Percentiles rank a stretch among this genome's conserved stretches.
These are phyloP conservation scores for Suhomyces vadensis DNA, from an alignment of 805 yeast species.

Conservation along the genomic window DNA sequence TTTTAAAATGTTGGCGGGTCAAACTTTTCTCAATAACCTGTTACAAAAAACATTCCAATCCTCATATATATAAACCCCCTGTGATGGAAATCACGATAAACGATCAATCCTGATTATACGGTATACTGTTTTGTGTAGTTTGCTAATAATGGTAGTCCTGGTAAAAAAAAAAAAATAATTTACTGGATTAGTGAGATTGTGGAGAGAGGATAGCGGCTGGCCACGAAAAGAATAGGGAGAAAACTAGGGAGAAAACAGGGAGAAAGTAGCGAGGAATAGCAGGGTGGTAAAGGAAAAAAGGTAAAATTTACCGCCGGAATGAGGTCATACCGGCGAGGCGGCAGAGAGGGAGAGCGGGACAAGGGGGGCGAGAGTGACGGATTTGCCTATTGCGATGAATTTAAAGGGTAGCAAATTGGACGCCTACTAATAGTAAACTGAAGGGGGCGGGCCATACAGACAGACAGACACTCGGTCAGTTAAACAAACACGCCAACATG, in stretches of 20 bases:
- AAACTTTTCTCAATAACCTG: constrained; percentile 2
- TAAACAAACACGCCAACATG: background rate
- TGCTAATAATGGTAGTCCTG: constrained; percentile 6
- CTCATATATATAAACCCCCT: constrained; percentile 2
- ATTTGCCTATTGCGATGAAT: too few relatives aligned
- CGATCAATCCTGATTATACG: constrained; percentile 13
- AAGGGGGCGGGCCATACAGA: background rate
- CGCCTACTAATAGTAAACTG: too few relatives aligned
- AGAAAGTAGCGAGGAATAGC: constrained; percentile 1
- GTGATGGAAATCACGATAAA: constrained; percentile 7
- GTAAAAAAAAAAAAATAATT: background rate
- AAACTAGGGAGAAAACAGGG: background rate
- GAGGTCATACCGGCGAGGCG: too few relatives aligned
- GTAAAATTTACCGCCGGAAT: too few relatives aligned
- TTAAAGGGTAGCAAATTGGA: too few relatives aligned
- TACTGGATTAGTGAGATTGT: constrained; percentile 1
- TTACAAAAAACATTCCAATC: constrained; percentile 4
- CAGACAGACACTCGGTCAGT: background rate
- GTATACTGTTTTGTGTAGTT: constrained; percentile 10
- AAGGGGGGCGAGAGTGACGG: too few relatives aligned
- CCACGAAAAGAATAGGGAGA: background rate
- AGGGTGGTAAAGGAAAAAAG: background rate
- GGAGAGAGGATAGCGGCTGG: background rate
- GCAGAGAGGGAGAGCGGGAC: too few relatives aligned
- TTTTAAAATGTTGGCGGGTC: constrained; percentile 1